phyloP scores from a whole-genome alignment of 352 stramenopile genomes.

The Globisporangium canariense region DNA sequence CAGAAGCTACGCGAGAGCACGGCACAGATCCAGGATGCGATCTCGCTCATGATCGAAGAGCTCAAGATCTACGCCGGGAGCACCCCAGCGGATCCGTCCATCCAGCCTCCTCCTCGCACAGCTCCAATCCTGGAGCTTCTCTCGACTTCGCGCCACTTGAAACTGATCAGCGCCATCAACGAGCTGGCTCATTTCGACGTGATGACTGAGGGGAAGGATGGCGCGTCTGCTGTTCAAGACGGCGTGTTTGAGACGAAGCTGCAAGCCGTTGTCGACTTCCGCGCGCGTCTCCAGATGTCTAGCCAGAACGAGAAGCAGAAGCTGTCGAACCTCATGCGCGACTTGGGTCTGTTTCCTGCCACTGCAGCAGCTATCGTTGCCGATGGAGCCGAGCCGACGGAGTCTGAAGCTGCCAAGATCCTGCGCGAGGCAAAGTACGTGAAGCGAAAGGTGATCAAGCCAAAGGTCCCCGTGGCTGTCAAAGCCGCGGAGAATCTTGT shows the following conservation, averaged over 20 bases:
- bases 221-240: constrained; percentile 17
- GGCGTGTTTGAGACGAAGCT: constrained; percentile 54
- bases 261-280: constrained; percentile 69
- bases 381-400: background rate
- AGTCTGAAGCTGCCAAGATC: constrained; percentile 12
- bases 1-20: constrained; percentile 63
- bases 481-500: background rate
- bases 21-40: constrained; percentile 46
- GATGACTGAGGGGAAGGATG: constrained; percentile 24
- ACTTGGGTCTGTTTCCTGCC: constrained; percentile 24
- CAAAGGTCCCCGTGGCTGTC: constrained; percentile 1
- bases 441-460: constrained; percentile 19
- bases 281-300: constrained; percentile 69
- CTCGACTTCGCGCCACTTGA: constrained; percentile 69
- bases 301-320: constrained; percentile 71
- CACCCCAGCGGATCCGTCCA: constrained; percentile 38
- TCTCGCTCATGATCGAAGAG: constrained; percentile 65
- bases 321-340: constrained; percentile 33
- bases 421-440: constrained; percentile 20
- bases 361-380: background rate
- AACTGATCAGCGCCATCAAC: constrained; percentile 69
- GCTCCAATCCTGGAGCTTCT: constrained; percentile 61
- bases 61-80: constrained; percentile 62
- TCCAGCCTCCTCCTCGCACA: constrained; percentile 49
- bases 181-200: constrained; percentile 65